A percentile compares a stretch with the other conserved stretches of the same genome.
phyloP scores from a whole-genome alignment of 345 rosid species.

The Rhodamnia argentea region DNA sequence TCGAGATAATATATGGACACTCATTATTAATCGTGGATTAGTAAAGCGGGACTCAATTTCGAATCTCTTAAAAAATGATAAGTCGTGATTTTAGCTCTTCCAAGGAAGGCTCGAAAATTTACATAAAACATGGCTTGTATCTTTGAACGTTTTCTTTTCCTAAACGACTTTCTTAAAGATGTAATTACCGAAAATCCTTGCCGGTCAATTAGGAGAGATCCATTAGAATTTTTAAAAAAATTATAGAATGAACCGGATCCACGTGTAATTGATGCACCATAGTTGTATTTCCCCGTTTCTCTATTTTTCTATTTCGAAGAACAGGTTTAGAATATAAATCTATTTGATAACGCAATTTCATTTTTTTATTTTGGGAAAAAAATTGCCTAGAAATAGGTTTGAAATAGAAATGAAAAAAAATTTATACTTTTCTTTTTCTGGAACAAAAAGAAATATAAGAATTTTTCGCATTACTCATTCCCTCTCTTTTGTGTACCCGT shows the following conservation, averaged over 20 bases:
- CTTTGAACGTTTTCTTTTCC: not conserved
- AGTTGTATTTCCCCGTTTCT: no score
- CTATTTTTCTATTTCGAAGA: no score
- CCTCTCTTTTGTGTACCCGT: no score
- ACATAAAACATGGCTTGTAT: not conserved
- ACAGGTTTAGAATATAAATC: no score
- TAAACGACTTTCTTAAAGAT: not conserved
- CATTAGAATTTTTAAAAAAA: not conserved
- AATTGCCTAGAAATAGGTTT: no score
- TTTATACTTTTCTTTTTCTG: no score
- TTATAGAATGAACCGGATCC: not conserved
- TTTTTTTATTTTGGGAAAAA: no score
- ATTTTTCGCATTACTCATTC: no score
- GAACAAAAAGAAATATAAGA: no score
- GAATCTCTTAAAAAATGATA: not conserved
- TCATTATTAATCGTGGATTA: not conserved
- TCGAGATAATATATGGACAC: not conserved
- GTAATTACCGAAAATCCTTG: not conserved
- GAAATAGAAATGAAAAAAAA: no score
- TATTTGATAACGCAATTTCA: no score
- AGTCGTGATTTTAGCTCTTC: not conserved
- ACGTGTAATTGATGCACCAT: not conserved
- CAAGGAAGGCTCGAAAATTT: not conserved
- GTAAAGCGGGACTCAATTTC: not conserved
- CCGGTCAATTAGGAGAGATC: not conserved